Conservation (phyloP, 192 early-diverging fungal genomes). For the Glomus cerebriforme region DNA sequence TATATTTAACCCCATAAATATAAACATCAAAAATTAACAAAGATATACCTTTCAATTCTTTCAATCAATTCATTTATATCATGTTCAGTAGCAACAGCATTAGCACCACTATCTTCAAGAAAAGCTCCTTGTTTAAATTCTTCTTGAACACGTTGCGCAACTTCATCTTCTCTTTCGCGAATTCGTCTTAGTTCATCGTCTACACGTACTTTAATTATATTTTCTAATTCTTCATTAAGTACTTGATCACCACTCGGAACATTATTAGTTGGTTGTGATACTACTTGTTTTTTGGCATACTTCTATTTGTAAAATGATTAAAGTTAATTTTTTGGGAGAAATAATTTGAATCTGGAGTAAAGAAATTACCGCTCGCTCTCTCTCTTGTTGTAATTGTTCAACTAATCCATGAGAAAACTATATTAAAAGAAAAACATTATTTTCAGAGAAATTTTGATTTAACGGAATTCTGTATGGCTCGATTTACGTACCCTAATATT, state of each 20-base stretch:
- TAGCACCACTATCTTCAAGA: slow-evolving; percentile 5
- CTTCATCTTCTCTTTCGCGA: slow-evolving; percentile 7
- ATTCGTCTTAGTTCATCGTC: slow-evolving; percentile 6
- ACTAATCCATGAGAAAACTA: slow-evolving; percentile 18
- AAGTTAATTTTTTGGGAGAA: neutral
- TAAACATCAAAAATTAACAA: neutral
- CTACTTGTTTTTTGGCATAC: neutral
- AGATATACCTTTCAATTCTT: slow-evolving; percentile 11
- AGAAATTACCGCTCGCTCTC: neutral
- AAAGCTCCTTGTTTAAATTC: neutral
- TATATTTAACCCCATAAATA: neutral
- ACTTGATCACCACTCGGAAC: neutral
- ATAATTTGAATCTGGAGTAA: too few species aligned
- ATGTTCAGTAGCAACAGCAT: slow-evolving; percentile 11
- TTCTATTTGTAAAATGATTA: neutral
- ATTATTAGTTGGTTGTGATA: neutral
- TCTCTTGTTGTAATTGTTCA: slow-evolving; percentile 3
- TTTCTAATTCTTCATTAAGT: slow-evolving; percentile 10
- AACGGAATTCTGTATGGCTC: neutral
- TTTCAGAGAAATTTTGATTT: neutral
- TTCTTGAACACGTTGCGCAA: neutral
- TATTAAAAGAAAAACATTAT: neutral
- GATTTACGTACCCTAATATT: neutral
- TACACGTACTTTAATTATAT: slow-evolving; percentile 13
- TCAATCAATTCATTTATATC: slow-evolving; percentile 15